Conservation (phyloP, 139 green algal species). For the Nannochloris sp. region DNA sequence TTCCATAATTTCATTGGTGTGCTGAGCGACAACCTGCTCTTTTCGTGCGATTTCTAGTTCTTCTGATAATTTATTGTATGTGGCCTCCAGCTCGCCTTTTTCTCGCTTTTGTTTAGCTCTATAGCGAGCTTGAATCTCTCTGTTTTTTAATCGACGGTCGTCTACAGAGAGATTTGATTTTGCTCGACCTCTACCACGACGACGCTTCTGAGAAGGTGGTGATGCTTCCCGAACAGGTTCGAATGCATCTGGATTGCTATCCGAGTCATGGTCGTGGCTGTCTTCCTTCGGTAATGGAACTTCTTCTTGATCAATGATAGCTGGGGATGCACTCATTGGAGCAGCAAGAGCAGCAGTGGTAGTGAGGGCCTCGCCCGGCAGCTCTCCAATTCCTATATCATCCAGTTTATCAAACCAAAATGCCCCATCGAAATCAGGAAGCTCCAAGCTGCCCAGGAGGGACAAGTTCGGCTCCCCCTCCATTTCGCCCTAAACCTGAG, state of each 20-base stretch:
- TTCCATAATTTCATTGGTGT: not conserved
- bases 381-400: too few species aligned
- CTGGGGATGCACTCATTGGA: too few species aligned
- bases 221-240: not conserved
- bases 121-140: constrained; percentile 3
- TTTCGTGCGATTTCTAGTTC: not conserved
- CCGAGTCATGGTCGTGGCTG: not conserved
- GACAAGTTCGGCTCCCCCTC: too few species aligned
- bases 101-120: not conserved
- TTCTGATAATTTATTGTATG: not conserved
- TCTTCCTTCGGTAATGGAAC: too few species aligned
- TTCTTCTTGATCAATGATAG: too few species aligned
- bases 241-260: not conserved
- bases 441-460: too few species aligned
- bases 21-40: not conserved
- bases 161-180: not conserved
- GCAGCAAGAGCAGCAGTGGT: not conserved
- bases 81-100: not conserved
- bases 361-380: not conserved
- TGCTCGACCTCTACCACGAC: not conserved
- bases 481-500: too few species aligned
- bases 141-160: constrained; percentile 2
- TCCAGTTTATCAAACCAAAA: not conserved
- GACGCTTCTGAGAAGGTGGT: not conserved
- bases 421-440: not conserved